Evolutionary conservation across 768 basidiomycete species (phyloP).

Genomic region (Termitomyces sp.): DNA sequence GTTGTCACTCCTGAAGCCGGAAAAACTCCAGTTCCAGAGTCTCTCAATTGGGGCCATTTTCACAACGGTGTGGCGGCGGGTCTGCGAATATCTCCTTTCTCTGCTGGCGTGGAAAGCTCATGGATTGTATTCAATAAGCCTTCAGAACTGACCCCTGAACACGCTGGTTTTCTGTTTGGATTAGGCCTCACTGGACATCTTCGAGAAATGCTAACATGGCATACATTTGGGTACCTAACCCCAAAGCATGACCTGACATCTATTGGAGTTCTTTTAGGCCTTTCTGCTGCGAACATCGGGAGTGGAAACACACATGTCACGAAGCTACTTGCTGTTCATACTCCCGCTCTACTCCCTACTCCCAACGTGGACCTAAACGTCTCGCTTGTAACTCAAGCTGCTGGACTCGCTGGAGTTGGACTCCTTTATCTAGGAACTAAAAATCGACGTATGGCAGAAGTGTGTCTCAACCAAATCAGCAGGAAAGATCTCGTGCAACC

Average conservation of each 20-base stretch:
- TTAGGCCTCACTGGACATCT: conserved; percentile 91
- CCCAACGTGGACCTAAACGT: conserved; percentile 88
- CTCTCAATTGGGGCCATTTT: conserved; percentile 90
- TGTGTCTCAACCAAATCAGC: conserved; percentile 80
- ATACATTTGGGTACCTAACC: conserved; percentile 91
- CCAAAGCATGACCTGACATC: conserved; percentile 96
- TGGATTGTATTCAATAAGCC: conserved; percentile 98
- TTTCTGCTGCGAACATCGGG: conserved; percentile 86
- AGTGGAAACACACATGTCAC: conserved; percentile 84
- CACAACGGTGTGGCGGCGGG: conserved; percentile 96
- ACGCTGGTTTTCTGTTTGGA: conserved; percentile 94
- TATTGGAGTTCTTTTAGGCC: conserved; percentile 88
- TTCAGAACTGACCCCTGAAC: conserved; percentile 81
- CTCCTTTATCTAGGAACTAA: conserved; percentile 85
- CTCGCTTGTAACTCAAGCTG: conserved; percentile 82
- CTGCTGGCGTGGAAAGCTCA: conserved; percentile 77
- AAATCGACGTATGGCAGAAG: conserved; percentile 89
- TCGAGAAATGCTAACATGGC: conserved; percentile 86
- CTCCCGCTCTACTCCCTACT: conserved; percentile 85
- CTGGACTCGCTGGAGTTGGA: conserved; percentile 84
- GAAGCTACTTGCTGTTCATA: conserved; percentile 87
- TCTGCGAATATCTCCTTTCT: conserved; percentile 73
- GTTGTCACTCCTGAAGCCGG: conserved; percentile 61
- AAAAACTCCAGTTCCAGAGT: conserved; percentile 64
- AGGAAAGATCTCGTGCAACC: conserved; percentile 72